Percentiles rank a stretch among this genome's conserved stretches.
Conservation (phyloP, 805 yeast species). For the Lipomyces starkeyi region DNA sequence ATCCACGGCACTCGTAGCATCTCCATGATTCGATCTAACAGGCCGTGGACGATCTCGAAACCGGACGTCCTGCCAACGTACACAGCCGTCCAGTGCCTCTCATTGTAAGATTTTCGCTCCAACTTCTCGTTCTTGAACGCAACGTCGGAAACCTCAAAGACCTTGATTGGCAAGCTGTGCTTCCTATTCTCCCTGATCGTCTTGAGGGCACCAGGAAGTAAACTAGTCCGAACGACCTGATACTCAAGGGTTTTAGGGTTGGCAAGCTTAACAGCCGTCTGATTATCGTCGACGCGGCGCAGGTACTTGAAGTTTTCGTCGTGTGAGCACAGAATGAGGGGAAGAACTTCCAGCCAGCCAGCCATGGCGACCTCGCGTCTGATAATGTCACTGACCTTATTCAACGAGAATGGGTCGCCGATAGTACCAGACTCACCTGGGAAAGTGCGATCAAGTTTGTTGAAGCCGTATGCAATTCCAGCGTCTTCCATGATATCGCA, state of each 20-base stretch:
- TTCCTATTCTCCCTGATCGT: conserved; percentile 95
- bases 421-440: conserved; percentile 75
- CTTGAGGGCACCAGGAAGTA: conserved; percentile 92
- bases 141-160: conserved; percentile 94
- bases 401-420: conserved; percentile 88
- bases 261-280: conserved; percentile 85
- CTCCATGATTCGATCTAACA: conserved; percentile 93
- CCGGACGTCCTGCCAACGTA: conserved; percentile 95
- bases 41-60: conserved; percentile 92
- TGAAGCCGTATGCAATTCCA: conserved; percentile 94
- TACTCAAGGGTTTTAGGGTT: conserved; percentile 97
- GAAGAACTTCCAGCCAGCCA: conserved; percentile 95
- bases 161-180: conserved; percentile 91
- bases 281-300: conserved; percentile 72
- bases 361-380: conserved; percentile 91
- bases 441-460: conserved; percentile 82
- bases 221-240: conserved; percentile 95
- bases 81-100: conserved; percentile 93
- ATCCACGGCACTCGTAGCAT: conserved; percentile 78
- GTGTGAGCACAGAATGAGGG: conserved; percentile 92
- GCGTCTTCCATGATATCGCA: conserved; percentile 99
- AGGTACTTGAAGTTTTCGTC: conserved; percentile 94
- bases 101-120: conserved; percentile 90
- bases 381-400: conserved; percentile 87
- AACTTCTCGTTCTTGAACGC: conserved; percentile 78